Evolutionary conservation across 2,329 filamentous ascomycete species (phyloP), one percentile per base, ranked within the genome.

Genomic region (Beauveria asiatica): DNA sequence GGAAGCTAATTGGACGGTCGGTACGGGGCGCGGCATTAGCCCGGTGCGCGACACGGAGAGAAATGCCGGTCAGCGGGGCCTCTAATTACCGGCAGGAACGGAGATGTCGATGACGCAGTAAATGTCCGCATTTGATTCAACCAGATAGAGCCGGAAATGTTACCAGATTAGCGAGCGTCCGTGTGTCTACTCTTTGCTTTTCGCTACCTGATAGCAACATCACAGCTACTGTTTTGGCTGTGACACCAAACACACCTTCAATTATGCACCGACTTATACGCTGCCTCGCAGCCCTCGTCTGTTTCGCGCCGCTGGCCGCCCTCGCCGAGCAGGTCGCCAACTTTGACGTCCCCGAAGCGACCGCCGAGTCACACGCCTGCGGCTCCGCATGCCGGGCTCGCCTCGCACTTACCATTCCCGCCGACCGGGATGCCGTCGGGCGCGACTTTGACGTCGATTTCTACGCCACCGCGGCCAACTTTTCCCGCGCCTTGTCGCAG

Each of bases 391-490:
- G 62, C 50, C 62, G 54, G 23, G n/a, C 48, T 33, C 51, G 60
- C 7, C 61, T 62, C 11, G 10, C 19, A 11, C 53, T 62, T 17
- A 62, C 57, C 6, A 61, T 64, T 16, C 64, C 42, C n/a, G 63
- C 62, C 25, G 62, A 63, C 7, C 52, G 52, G 27, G 46, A 52
- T 19, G 60, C 62, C 45, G 50, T 53, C 19, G 50, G 50, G 3
- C 50, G 19, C 37, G 62, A 57, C 33, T 62, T 64, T 50, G 57
- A 64, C 54, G 45, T 54, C 16, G 21, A 27, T 19, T 63, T 64
- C 39, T 64, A 62, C 59, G 48, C 27, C 8, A 64, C 64, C 2
- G 62, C 62, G 1, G 9, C 17, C 44, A 62, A 63, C 60, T 65
- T 65, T 55, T 45, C 62, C 25, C 23, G 25, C n/a, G 8, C 33